phyloP scores from a whole-genome alignment of 768 basidiomycete genomes.

The Amanita rimosa region DNA sequence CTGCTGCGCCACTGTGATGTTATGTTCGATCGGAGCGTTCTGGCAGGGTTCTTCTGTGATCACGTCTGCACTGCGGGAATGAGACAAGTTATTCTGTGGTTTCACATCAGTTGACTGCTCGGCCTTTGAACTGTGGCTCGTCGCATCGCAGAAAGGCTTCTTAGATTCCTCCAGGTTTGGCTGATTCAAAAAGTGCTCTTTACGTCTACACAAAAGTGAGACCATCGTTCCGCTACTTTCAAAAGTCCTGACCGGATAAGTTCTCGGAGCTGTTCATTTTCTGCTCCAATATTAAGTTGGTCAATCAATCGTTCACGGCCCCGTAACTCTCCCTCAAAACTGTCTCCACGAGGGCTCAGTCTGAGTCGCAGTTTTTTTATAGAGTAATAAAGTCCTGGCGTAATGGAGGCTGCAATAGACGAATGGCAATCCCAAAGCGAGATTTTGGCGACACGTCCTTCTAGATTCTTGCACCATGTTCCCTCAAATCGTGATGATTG shows the following conservation, averaged over 20 bases:
- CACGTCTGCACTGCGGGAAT: neutral
- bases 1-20: conserved; percentile 1
- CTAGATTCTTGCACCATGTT: conserved; percentile 33
- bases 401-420: conserved; percentile 24
- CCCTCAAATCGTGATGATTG: conserved; percentile 16
- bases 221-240: neutral
- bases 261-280: conserved; percentile 26
- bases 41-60: neutral
- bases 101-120: neutral
- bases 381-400: conserved; percentile 28
- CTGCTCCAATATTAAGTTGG: conserved; percentile 26
- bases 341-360: conserved; percentile 15
- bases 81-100: neutral
- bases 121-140: neutral
- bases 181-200: neutral
- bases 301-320: conserved; percentile 33
- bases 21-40: neutral
- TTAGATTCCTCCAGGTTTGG: neutral
- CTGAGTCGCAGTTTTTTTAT: conserved; percentile 44
- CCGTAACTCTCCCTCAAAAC: conserved; percentile 33
- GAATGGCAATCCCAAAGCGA: conserved; percentile 37
- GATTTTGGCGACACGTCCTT: conserved; percentile 40
- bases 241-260: conserved; percentile 26
- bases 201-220: neutral
- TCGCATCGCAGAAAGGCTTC: neutral